phyloP scores from a whole-genome alignment of 768 basidiomycete genomes.

The Lentinula raphanica region DNA sequence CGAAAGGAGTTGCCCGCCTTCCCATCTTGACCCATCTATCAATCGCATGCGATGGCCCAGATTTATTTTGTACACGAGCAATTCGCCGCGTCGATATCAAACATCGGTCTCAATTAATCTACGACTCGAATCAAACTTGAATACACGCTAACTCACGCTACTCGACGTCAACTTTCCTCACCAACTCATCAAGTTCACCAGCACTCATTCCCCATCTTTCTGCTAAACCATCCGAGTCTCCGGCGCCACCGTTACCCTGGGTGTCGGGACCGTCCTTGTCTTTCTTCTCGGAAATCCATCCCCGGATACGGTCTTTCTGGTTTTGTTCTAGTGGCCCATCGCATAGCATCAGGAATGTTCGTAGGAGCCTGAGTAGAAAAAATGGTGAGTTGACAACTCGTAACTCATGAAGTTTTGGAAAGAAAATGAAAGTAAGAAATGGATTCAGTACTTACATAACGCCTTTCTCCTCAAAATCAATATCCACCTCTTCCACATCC shows the following conservation, averaged over 20 bases:
- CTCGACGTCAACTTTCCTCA: background rate
- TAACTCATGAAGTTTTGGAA: no score
- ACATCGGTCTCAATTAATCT: no score
- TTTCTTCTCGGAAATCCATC: background rate
- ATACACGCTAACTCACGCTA: no score
- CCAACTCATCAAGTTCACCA: background rate
- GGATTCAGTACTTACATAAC: conserved; percentile 4
- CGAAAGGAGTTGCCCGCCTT: no score
- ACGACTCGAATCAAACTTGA: no score
- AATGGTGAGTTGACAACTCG: no score
- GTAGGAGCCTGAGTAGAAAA: background rate
- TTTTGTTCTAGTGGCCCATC: background rate
- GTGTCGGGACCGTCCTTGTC: no score
- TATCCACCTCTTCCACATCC: conserved; percentile 50
- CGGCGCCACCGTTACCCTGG: no score
- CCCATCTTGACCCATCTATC: no score
- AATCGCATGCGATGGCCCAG: no score
- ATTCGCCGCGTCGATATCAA: no score
- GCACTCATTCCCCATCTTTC: conserved; percentile 9
- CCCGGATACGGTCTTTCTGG: background rate
- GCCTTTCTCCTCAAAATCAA: conserved; percentile 19
- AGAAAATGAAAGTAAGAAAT: background rate
- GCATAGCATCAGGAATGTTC: conserved; percentile 1
- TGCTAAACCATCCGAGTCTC: background rate
- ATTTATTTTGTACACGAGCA: no score